Conservation (phyloP, 441 rosid species). For the Gossypium armourianum region DNA sequence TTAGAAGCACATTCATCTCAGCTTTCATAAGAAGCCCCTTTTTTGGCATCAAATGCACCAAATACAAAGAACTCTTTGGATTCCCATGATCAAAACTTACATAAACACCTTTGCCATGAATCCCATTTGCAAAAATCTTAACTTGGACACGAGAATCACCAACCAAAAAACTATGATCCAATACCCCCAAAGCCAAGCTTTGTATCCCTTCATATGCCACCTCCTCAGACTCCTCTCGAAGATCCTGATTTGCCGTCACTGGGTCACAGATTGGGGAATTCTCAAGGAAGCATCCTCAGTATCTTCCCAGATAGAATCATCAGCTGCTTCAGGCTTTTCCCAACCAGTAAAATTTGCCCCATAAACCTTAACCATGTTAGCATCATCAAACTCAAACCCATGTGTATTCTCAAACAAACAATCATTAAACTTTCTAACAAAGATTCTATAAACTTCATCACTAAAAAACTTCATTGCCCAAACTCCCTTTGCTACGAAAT, state of each 20-base stretch:
- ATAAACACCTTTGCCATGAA: slow-evolving; percentile 83
- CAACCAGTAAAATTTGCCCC: slow-evolving; percentile 91
- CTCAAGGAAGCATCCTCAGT: slow-evolving; percentile 55
- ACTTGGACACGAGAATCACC: slow-evolving; percentile 85
- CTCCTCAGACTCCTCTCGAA: slow-evolving; percentile 85
- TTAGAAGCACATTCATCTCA: slow-evolving; percentile 86
- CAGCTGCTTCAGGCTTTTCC: slow-evolving; percentile 83
- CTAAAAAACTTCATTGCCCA: slow-evolving; percentile 74
- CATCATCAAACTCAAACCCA: slow-evolving; percentile 65
- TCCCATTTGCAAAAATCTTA: slow-evolving; percentile 75
- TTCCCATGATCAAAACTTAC: slow-evolving; percentile 56
- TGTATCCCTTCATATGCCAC: slow-evolving; percentile 74
- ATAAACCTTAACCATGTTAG: slow-evolving; percentile 57
- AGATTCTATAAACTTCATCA: slow-evolving; percentile 42
- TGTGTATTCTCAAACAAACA: slow-evolving; percentile 79
- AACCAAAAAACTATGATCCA: slow-evolving; percentile 89
- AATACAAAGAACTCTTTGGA: slow-evolving; percentile 22
- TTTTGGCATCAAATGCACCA: slow-evolving; percentile 51
- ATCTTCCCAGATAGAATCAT: slow-evolving; percentile 94
- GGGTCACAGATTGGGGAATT: slow-evolving; percentile 57
- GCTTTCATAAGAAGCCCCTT: slow-evolving; percentile 91
- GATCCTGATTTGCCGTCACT: slow-evolving; percentile 45
- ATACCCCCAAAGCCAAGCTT: slow-evolving; percentile 87
- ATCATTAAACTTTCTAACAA: slow-evolving; percentile 41
- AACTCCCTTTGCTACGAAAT: slow-evolving; percentile 70